Percentiles rank a stretch among this genome's conserved stretches.
Conservation (phyloP, 1,284 basidiomycete species). For the Papiliotrema nemorosa region DNA sequence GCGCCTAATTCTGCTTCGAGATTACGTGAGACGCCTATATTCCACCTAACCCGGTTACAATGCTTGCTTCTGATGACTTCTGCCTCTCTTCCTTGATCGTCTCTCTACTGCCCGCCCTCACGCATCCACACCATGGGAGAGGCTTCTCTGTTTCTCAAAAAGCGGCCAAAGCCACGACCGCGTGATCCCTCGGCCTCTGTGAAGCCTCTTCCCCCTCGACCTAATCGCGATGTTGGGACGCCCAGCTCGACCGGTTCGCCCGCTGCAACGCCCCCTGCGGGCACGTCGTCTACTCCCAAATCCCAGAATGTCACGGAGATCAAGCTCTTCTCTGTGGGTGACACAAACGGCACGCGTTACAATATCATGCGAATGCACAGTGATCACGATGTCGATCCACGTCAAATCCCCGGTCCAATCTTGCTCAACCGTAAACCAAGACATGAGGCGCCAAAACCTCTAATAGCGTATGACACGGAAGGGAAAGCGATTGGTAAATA, state of each 20-base stretch:
- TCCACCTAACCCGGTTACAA: too few relatives aligned
- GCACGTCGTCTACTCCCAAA: neutral
- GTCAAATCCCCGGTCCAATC: slow-evolving; percentile 26
- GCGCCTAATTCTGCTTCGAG: too few relatives aligned
- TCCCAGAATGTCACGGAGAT: slow-evolving; percentile 27
- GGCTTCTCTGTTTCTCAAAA: neutral
- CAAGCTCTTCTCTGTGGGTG: slow-evolving; percentile 35
- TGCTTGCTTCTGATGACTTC: too few relatives aligned
- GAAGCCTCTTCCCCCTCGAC: too few relatives aligned
- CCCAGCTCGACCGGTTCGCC: neutral
- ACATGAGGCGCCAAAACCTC: slow-evolving; percentile 25
- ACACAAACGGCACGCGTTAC: slow-evolving; percentile 25
- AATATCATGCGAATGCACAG: slow-evolving; percentile 41
- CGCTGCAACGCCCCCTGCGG: neutral
- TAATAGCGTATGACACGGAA: slow-evolving; percentile 30
- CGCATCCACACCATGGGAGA: neutral
- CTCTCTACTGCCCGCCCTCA: neutral
- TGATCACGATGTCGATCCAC: slow-evolving; percentile 30
- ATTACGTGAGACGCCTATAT: too few relatives aligned
- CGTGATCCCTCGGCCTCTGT: too few relatives aligned
- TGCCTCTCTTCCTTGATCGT: too few relatives aligned
- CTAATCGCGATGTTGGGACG: too few relatives aligned
- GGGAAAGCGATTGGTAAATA: slow-evolving; percentile 39
- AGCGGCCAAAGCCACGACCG: neutral
- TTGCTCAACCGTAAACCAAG: slow-evolving; percentile 43